Evolutionary conservation across 2,329 filamentous ascomycete genomes (phyloP), one percentile per base, ranked within the genome.

Genomic region (Alternaria consortialis): DNA sequence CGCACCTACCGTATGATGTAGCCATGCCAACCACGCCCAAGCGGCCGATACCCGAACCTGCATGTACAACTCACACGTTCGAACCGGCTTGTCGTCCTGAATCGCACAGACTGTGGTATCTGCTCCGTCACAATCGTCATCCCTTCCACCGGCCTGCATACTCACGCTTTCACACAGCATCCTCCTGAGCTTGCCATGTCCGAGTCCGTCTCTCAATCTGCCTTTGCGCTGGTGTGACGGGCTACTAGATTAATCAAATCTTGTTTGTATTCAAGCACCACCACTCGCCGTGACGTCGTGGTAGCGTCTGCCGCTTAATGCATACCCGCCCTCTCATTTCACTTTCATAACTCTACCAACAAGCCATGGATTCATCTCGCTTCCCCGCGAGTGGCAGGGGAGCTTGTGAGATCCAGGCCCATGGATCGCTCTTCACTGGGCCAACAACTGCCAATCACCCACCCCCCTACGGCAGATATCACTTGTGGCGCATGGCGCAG

Each of bases 1-100:
- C 32, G 53, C 58, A 9, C 52, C 32, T 54, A 56, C 47, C 43
- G 62, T 68, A 68, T 69, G 65, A 69, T 71, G 63, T 64, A 63
- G 63, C 60, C 42, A 51, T 25, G 54, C 58, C 58, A 61, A 43
- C 58, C 48, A 57, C 42, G 34, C 23, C 48, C 53, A 17, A 58
- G 53, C 43, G 60, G 60, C 48, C 60, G 47, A 46, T 32, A 53
- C 23, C 58, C 48, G 53, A 34, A 37, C 11, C 36, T 69, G 67
- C 63, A 67, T 65, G 67, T 66, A 67, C 67, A 68, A 44, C 67
- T 62, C 63, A 68, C 64, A 53, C 53, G 50, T 46, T 46, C 37
- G 37, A 47, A 34, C 48, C 40, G 34, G 37, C 20, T 39, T 23
- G 40, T 27, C 54, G 39, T 29, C 20, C 37, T 31, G 9, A 15